Base-by-base conservation (phyloP, 495 filamentous ascomycete genomes). In the Aspergillus panamensis region DNA sequence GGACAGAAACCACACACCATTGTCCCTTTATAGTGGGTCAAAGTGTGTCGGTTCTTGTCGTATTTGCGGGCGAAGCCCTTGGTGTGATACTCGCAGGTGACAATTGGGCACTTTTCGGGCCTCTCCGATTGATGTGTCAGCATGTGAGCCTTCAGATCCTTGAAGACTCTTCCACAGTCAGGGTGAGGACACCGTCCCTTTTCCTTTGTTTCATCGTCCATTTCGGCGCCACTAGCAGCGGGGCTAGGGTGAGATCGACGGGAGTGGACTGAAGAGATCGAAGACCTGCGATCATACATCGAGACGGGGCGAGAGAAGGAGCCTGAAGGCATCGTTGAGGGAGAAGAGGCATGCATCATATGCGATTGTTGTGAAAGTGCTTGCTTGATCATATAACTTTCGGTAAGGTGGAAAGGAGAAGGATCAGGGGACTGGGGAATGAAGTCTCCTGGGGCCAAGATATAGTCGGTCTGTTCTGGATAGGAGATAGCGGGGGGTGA, bases 1-100 rank as follows among this genome's bases (percentile, higher is more conserved):
- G 94, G 91, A 60, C 94, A 99, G 73, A 99, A 97, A 10, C 93
- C 92, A 69, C 94, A 99, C 13, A 97, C 91, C 95, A 99, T 97
- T 6, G 92, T 97, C 6, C 95, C 95, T 72, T 97, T 97, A 80
- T 99, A 99, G 63, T 99, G 94, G 21, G 95, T 99, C 61, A 99
- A 69, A 0, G 93, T 96, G 68, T 99, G 94, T n/a, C 94, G 79
- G 70, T 97, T 97, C 76, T 97, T 97, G 73, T 99, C 94, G 66
- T 99, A 99, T 66, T 97, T 99, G 40, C 94, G 80, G 5, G 94
- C 93, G 66, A 99, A 99, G 1, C 94, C 94, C 72, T 97, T 97
- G 57, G 82, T 81, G 73, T 96, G 91, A 68, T 96, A 99, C 64
- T 96, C 91, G 79, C 94, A 99, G 9, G 83, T 94, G 55, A 86